phyloP scores from a whole-genome alignment of 805 yeast species.

The Blastobotrys parvus region DNA sequence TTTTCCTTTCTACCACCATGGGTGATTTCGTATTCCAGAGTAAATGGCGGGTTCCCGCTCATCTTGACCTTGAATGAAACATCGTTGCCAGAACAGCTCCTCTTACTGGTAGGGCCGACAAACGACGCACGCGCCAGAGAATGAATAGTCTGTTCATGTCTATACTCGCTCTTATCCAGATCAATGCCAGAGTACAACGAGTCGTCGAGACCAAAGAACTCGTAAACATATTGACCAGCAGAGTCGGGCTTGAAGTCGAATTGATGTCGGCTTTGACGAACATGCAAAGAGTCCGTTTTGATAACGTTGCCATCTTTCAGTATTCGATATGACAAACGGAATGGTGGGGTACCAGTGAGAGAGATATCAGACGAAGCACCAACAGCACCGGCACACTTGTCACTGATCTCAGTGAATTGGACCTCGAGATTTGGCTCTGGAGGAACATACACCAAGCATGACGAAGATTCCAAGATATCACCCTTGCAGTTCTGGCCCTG shows the following conservation, averaged over 20 bases:
- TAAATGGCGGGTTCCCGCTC: constrained; percentile 75
- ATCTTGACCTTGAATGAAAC: constrained; percentile 48
- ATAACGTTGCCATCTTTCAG: constrained; percentile 31
- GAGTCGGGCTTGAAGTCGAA: constrained; percentile 66
- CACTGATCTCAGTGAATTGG: constrained; percentile 51
- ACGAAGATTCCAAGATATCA: constrained; percentile 46
- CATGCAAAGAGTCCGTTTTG: constrained; percentile 24
- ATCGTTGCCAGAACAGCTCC: constrained; percentile 41
- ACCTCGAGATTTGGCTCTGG: constrained; percentile 43
- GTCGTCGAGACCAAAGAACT: constrained; percentile 58
- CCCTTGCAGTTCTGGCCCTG: constrained; percentile 62
- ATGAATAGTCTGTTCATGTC: constrained; percentile 27
- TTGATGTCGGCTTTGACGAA: constrained; percentile 37
- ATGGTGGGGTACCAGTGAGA: constrained; percentile 76
- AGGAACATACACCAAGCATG: constrained; percentile 48
- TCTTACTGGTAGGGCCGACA: constrained; percentile 16
- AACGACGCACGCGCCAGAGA: constrained; percentile 35
- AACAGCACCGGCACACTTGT: constrained; percentile 86
- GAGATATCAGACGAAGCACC: constrained; percentile 70
- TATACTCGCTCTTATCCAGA: constrained; percentile 16
- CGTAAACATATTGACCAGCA: constrained; percentile 76
- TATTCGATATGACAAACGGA: constrained; percentile 52
- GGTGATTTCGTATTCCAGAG: constrained; percentile 58
- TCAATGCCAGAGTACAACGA: constrained; percentile 41
- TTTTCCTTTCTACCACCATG: constrained; percentile 46